Percentiles rank a stretch among this genome's conserved stretches.
phyloP scores from a whole-genome alignment of 768 basidiomycete species.

The Stropharia rugosoannulata region DNA sequence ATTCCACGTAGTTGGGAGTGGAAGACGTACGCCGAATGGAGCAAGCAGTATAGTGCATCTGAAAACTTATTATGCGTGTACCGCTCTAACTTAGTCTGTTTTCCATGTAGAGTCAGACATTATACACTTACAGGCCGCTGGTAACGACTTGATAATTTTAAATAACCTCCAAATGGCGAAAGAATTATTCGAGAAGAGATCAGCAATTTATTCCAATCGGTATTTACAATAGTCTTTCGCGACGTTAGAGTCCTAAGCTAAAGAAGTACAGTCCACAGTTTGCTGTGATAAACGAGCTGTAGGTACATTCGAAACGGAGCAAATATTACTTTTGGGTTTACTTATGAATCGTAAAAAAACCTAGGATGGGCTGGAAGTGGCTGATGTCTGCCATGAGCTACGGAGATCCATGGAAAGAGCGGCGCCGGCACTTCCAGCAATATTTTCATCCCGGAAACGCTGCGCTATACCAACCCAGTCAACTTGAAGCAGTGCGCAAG shows the following conservation, averaged over 20 bases:
- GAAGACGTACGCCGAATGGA: conserved; percentile 23
- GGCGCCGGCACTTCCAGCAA: conserved; percentile 38
- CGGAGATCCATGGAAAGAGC: conserved; percentile 37
- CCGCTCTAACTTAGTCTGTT: neutral
- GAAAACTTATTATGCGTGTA: neutral
- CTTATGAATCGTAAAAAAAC: neutral
- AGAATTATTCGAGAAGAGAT: conserved; percentile 42
- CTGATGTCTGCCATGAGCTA: conserved; percentile 39
- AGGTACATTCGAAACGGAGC: neutral
- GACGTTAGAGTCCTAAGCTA: neutral
- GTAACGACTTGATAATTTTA: conserved; percentile 33
- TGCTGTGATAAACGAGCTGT: conserved; percentile 23
- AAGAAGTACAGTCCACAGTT: conserved; percentile 21
- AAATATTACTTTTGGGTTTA: neutral
- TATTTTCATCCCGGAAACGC: conserved; percentile 36
- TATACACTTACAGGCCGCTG: conserved; percentile 26
- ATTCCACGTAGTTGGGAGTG: conserved; percentile 19
- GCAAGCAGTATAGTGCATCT: conserved; percentile 19
- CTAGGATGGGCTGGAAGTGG: conserved; percentile 43
- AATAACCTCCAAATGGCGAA: conserved; percentile 31
- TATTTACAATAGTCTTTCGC: conserved; percentile 8
- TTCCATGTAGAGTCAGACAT: conserved; percentile 26
- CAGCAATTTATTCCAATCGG: conserved; percentile 42
- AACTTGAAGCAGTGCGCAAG: conserved; percentile 27
- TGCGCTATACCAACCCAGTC: conserved; percentile 27